phyloP scores from a whole-genome alignment of 2,329 filamentous ascomycete species.

The Alternaria sp. region DNA sequence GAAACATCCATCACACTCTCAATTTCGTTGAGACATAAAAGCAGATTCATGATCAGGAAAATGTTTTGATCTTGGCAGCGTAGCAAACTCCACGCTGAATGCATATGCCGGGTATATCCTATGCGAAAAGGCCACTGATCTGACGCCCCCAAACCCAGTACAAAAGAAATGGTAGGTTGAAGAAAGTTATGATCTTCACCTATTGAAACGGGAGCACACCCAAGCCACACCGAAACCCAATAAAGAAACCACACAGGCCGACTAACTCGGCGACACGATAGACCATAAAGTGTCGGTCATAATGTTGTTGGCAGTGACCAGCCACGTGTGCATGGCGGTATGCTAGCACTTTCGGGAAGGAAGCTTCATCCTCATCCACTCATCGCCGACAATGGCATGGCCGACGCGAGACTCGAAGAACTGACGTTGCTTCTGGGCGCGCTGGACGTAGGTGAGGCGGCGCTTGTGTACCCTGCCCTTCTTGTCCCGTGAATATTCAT shows the following conservation, averaged over 20 bases:
- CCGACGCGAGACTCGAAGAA: constrained; percentile 34
- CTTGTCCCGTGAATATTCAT: constrained; percentile 20
- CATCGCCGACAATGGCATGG: constrained; percentile 33
- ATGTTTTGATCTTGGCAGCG: constrained; percentile 3
- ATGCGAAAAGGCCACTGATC: constrained; percentile 12
- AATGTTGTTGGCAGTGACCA: constrained; percentile 5
- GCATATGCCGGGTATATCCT: constrained; percentile 23
- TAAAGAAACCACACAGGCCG: constrained; percentile 7
- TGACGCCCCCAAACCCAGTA: constrained; percentile 13
- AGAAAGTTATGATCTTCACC: constrained; percentile 5
- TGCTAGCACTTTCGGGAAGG: constrained; percentile 20
- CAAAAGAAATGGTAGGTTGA: constrained; percentile 19
- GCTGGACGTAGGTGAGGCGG: constrained; percentile 23
- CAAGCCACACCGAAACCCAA: background rate
- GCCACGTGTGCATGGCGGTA: background rate
- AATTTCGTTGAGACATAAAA: background rate
- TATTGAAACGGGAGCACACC: background rate
- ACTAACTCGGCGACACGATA: background rate
- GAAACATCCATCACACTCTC: background rate
- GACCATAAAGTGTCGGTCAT: background rate
- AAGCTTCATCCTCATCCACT: constrained; percentile 36
- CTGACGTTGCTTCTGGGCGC: constrained; percentile 23
- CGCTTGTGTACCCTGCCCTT: constrained; percentile 29
- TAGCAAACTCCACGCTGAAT: constrained; percentile 17
- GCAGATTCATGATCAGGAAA: background rate